Evolutionary conservation across 2,329 filamentous ascomycete species (phyloP).

Genomic region (Penicillium sclerotiorum): DNA sequence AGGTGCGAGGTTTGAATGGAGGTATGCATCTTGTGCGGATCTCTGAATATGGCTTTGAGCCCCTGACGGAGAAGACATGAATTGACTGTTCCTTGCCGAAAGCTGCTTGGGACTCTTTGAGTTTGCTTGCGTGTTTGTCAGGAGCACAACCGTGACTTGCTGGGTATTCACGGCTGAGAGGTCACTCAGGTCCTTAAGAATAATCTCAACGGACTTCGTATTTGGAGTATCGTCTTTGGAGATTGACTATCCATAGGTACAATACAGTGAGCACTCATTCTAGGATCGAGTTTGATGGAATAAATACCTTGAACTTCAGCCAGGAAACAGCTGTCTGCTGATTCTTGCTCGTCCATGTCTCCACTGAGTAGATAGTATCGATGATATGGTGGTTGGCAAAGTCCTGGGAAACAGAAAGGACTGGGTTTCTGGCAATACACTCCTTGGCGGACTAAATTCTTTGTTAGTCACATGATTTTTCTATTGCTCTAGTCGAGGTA

Average conservation of each 20-base stretch:
- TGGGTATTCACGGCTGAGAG: slow-evolving; percentile 56
- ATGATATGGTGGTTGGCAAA: slow-evolving; percentile 21
- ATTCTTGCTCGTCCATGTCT: slow-evolving; percentile 33
- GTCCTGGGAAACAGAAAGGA: slow-evolving; percentile 15
- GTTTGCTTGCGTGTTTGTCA: not conserved
- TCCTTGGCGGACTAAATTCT: slow-evolving; percentile 17
- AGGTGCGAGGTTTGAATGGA: slow-evolving; percentile 60
- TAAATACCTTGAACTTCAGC: slow-evolving; percentile 39
- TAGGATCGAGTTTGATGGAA: not conserved
- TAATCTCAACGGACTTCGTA: slow-evolving; percentile 45
- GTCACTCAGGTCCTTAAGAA: slow-evolving; percentile 51
- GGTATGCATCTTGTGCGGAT: slow-evolving; percentile 29
- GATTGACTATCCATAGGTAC: slow-evolving; percentile 8
- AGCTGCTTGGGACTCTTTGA: not conserved
- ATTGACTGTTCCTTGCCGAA: too few species aligned
- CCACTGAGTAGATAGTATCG: slow-evolving; percentile 42
- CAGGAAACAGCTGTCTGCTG: slow-evolving; percentile 24
- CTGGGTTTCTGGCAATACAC: slow-evolving; percentile 25
- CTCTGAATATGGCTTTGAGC: slow-evolving; percentile 5
- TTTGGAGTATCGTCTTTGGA: slow-evolving; percentile 35
- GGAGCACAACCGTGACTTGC: slow-evolving; percentile 53
- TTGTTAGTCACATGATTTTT: not conserved
- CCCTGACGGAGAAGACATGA: not conserved
- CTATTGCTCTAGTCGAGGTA: too few species aligned
- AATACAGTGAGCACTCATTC: slow-evolving; percentile 12